These are phyloP conservation scores for Clarireedia monteithiana DNA, from an alignment of 2,329 filamentous ascomycete genomes.

Conservation along the genomic window DNA sequence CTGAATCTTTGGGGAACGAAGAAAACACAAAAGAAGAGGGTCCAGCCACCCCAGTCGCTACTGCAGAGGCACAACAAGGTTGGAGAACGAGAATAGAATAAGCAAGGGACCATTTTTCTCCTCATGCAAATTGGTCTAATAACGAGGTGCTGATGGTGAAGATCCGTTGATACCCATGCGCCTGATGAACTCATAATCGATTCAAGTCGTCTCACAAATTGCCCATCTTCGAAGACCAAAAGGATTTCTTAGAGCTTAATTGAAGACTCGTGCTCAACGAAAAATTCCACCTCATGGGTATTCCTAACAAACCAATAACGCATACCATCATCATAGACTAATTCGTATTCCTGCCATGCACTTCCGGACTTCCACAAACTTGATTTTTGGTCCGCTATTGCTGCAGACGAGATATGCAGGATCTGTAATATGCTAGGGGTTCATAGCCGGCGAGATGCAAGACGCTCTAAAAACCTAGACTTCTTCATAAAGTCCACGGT, in stretches of 20 bases:
- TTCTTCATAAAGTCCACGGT: conserved; percentile 20
- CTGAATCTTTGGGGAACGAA: conserved; percentile 25
- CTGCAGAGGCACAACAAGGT: conserved; percentile 6
- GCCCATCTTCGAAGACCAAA: conserved; percentile 16
- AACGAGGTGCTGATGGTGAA: conserved; percentile 23
- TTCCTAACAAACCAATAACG: conserved; percentile 28
- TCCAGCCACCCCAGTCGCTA: conserved; percentile 24
- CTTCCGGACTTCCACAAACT: conserved; percentile 25
- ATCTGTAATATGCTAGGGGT: conserved; percentile 24
- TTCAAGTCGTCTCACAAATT: conserved; percentile 19
- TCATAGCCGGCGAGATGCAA: conserved; percentile 20
- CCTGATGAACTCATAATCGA: conserved; percentile 18
- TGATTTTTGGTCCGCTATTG: conserved; percentile 21
- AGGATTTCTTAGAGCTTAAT: conserved; percentile 20
- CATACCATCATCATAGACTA: conserved; percentile 26
- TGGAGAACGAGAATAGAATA: conserved; percentile 27
- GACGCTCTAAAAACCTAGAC: conserved; percentile 23
- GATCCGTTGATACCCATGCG: conserved; percentile 15
- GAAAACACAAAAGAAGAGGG: conserved; percentile 24
- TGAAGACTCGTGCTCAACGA: conserved; percentile 21
- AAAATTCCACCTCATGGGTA: conserved; percentile 26
- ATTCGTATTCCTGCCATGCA: conserved; percentile 23
- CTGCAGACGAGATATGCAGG: conserved; percentile 23
- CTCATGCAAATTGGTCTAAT: conserved; percentile 29
- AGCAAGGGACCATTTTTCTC: conserved; percentile 25